Evolutionary conservation across 192 early-diverging fungal species (phyloP).

Genomic region (Piromyces sp.): DNA sequence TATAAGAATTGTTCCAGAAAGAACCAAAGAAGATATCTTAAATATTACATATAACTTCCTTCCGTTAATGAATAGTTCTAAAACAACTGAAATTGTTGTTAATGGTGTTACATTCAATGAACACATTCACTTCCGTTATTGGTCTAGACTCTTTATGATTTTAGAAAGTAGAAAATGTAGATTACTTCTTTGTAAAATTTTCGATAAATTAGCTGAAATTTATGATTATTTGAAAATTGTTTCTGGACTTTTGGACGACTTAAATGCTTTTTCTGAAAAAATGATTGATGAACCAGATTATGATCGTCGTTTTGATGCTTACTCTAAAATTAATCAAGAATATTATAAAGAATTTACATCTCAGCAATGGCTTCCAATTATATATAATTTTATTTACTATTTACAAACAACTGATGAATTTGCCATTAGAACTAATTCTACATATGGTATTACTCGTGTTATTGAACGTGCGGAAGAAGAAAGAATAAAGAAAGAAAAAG

Average conservation of each 20-base stretch:
- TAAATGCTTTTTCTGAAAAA: conserved; percentile 58
- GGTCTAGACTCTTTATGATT: conserved; percentile 48
- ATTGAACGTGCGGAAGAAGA: conserved; percentile 27
- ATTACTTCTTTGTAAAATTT: conserved; percentile 36
- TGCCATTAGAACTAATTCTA: conserved; percentile 66
- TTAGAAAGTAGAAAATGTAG: conserved; percentile 46
- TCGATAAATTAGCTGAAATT: conserved; percentile 42
- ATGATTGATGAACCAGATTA: conserved; percentile 80
- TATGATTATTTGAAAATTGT: conserved; percentile 30
- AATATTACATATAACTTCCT: conserved; percentile 61
- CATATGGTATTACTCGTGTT: conserved; percentile 54
- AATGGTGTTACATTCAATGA: not conserved
- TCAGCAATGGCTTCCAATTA: conserved; percentile 69
- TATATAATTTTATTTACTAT: conserved; percentile 71
- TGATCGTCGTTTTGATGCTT: conserved; percentile 60
- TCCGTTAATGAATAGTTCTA: conserved; percentile 41
- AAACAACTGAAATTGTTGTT: conserved; percentile 3
- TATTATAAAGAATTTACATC: conserved; percentile 44
- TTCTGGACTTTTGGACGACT: conserved; percentile 37
- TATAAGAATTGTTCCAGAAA: conserved; percentile 49
- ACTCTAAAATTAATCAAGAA: conserved; percentile 48
- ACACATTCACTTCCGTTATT: conserved; percentile 8
- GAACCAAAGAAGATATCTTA: conserved; percentile 69
- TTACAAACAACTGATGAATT: conserved; percentile 73
- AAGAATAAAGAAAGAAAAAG: conserved; percentile 7